phyloP scores from a whole-genome alignment of 2,329 filamentous ascomycete genomes.

The Kalaharituber pfeilii region DNA sequence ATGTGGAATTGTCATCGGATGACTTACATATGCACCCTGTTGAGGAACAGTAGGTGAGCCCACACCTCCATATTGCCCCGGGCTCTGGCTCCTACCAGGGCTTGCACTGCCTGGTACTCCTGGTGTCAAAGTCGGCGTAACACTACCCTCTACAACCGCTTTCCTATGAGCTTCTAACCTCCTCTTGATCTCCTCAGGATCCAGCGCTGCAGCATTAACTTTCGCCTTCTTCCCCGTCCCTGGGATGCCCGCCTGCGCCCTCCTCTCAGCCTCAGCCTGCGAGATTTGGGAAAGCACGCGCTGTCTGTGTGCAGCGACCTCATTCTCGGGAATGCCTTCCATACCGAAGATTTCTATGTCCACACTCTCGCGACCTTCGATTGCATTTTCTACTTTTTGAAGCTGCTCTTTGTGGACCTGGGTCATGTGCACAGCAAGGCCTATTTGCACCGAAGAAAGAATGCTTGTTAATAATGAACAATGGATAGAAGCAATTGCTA shows the following conservation, averaged over 20 bases:
- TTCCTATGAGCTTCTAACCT: conserved; percentile 61
- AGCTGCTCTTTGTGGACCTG: conserved; percentile 95
- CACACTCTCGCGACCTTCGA: conserved; percentile 66
- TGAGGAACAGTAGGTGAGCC: conserved; percentile 17
- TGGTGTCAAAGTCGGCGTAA: conserved; percentile 42
- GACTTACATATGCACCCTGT: conserved; percentile 39
- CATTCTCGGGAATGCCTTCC: conserved; percentile 83
- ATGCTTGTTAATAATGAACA: neutral
- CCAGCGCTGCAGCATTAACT: conserved; percentile 58
- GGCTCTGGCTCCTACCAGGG: conserved; percentile 36
- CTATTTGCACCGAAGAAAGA: conserved; percentile 31
- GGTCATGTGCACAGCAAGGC: conserved; percentile 90
- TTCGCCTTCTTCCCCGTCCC: conserved; percentile 43
- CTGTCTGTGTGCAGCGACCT: conserved; percentile 67
- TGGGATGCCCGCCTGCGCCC: conserved; percentile 45
- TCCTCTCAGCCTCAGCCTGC: conserved; percentile 65
- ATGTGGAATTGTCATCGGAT: conserved; percentile 4
- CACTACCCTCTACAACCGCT: conserved; percentile 39
- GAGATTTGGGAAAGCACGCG: conserved; percentile 74
- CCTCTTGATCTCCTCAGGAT: conserved; percentile 59
- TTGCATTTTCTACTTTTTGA: conserved; percentile 73
- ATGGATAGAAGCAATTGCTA: too few species aligned
- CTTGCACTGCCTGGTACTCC: conserved; percentile 34
- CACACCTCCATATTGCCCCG: conserved; percentile 24
- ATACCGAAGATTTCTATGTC: conserved; percentile 97